A percentile compares a stretch with the other conserved stretches of the same genome.
These are phyloP conservation scores for Endocarpon pusillum DNA, from an alignment of 495 filamentous ascomycete genomes.

Conservation along the genomic window DNA sequence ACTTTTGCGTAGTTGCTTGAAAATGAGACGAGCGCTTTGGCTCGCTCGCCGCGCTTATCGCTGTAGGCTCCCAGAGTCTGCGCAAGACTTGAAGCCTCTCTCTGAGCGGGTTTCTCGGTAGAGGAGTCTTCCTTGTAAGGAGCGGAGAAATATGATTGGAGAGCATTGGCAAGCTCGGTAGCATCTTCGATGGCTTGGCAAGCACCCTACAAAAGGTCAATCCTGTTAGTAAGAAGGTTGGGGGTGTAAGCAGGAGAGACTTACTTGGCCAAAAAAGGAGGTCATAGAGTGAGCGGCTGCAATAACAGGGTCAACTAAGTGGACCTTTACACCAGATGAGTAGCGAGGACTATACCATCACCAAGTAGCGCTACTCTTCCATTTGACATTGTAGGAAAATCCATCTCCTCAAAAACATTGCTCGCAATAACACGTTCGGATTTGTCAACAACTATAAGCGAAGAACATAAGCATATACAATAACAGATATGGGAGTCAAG, in stretches of 20 bases:
- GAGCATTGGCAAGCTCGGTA: conserved; percentile 8
- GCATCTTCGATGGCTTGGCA: conserved; percentile 11
- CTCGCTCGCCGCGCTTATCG: conserved; percentile 3
- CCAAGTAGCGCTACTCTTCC: no score
- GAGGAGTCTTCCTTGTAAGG: background rate
- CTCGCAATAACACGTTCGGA: no score
- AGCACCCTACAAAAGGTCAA: conserved; percentile 1
- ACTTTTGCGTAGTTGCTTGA: conserved; percentile 5
- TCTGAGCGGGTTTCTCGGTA: background rate
- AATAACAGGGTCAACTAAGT: no score
- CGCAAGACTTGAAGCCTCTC: conserved; percentile 2
- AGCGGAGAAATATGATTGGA: conserved; percentile 1
- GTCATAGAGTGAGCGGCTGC: no score
- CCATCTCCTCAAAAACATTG: no score
- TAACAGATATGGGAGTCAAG: no score
- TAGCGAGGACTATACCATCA: no score
- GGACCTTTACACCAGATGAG: no score
- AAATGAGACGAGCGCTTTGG: conserved; percentile 4
- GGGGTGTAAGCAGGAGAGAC: background rate
- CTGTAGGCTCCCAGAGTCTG: conserved; percentile 2
- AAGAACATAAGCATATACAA: conserved; percentile 7
- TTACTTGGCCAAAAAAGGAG: conserved; percentile 7
- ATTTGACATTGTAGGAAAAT: no score
- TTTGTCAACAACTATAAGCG: no score
- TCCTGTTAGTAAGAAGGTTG: background rate